Conservation (phyloP, 257 asterid genomes). For the Catharanthus roseus region DNA sequence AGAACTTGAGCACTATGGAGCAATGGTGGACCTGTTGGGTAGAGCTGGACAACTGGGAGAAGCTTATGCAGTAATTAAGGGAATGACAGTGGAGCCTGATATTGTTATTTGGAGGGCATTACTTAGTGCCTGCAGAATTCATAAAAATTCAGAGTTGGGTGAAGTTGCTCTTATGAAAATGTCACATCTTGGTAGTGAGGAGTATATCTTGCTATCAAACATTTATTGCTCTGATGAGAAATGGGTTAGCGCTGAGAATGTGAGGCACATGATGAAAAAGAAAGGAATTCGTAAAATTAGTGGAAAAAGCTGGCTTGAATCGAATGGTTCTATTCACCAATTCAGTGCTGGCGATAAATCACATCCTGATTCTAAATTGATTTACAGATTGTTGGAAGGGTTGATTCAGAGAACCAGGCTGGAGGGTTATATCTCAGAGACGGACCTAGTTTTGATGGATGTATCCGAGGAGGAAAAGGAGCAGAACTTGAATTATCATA, state of each 20-base stretch:
- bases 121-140: constrained; percentile 68
- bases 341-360: constrained; percentile 59
- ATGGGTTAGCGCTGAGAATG: constrained; percentile 59
- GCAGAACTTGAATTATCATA: constrained; percentile 62
- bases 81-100: constrained; percentile 71
- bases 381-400: constrained; percentile 49
- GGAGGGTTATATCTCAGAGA: constrained; percentile 48
- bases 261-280: constrained; percentile 48
- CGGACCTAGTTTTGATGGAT: constrained; percentile 72
- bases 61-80: constrained; percentile 48
- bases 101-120: constrained; percentile 64
- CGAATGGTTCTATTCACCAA: constrained; percentile 46
- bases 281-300: constrained; percentile 47
- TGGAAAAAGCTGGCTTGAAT: constrained; percentile 79
- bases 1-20: constrained; percentile 75
- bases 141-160: constrained; percentile 50
- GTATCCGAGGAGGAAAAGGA: constrained; percentile 81
- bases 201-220: constrained; percentile 61
- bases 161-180: constrained; percentile 44
- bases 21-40: constrained; percentile 68
- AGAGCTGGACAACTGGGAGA: constrained; percentile 66
- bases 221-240: constrained; percentile 53
- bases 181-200: constrained; percentile 55
- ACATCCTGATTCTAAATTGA: constrained; percentile 48
- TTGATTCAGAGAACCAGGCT: constrained; percentile 42